Evolutionary conservation across 495 filamentous ascomycete genomes (phyloP).

Genomic region (Gamarada debralockiae): DNA sequence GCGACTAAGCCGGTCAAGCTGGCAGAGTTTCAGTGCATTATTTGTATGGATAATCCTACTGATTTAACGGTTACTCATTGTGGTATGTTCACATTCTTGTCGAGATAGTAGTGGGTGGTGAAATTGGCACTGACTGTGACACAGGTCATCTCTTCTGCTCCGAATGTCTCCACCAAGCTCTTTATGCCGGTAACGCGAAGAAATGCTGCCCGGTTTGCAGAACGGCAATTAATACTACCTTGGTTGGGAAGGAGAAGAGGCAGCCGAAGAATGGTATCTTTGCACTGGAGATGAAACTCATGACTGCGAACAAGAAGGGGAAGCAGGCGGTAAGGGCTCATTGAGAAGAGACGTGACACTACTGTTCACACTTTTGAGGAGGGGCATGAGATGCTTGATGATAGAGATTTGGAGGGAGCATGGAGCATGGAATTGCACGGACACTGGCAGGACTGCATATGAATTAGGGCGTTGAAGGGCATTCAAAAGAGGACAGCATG

Average conservation of each 20-base stretch:
- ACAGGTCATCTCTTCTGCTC: slow-evolving; percentile 85
- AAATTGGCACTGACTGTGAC: not conserved
- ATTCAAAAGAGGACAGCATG: no score
- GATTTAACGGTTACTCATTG: slow-evolving; percentile 77
- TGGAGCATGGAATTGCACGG: no score
- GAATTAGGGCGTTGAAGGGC: no score
- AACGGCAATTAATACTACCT: slow-evolving; percentile 47
- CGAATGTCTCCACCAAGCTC: slow-evolving; percentile 70
- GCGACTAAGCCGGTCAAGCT: slow-evolving; percentile 50
- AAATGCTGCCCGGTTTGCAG: slow-evolving; percentile 51
- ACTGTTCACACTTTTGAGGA: not conserved
- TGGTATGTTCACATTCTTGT: slow-evolving; percentile 52
- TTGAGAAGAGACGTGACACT: not conserved
- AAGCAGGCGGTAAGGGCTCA: slow-evolving; percentile 28
- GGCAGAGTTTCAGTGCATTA: slow-evolving; percentile 65
- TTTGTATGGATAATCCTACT: slow-evolving; percentile 78
- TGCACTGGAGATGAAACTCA: slow-evolving; percentile 58
- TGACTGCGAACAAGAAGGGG: slow-evolving; percentile 44
- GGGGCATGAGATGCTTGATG: no score
- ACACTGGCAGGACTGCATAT: no score
- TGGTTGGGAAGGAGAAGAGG: slow-evolving; percentile 32
- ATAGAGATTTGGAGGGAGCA: no score
- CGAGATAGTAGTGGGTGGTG: no score
- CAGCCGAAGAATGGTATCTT: slow-evolving; percentile 43
- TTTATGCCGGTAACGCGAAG: slow-evolving; percentile 52